Evolutionary conservation across 2,329 filamentous ascomycete genomes (phyloP).

Genomic region (Onygena corvina): DNA sequence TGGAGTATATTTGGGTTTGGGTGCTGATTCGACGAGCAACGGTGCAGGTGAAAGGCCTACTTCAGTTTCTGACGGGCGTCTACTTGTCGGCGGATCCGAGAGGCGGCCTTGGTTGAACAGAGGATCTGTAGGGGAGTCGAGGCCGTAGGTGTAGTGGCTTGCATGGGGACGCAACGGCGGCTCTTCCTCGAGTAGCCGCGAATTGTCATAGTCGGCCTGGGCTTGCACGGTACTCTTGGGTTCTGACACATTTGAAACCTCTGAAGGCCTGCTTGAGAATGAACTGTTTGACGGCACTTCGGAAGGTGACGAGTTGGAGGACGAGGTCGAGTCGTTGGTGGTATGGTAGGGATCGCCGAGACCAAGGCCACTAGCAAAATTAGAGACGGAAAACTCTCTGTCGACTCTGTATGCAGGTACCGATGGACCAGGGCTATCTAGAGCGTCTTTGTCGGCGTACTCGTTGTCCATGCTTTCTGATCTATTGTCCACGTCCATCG

Average conservation of each 20-base stretch:
- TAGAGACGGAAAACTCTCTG: conserved; percentile 27
- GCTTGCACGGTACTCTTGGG: conserved; percentile 23
- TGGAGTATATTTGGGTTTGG: conserved; percentile 7
- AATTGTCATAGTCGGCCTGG: not conserved
- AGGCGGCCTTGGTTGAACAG: conserved; percentile 32
- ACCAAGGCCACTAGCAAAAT: conserved; percentile 30
- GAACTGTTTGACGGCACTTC: conserved; percentile 51
- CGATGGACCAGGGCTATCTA: conserved; percentile 6
- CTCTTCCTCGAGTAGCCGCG: not conserved
- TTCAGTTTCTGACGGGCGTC: not conserved
- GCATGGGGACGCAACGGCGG: conserved; percentile 1
- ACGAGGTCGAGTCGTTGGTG: conserved; percentile 52
- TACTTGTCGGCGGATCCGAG: conserved; percentile 18
- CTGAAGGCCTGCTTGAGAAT: conserved; percentile 45
- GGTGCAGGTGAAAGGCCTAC: not conserved
- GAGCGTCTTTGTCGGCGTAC: not conserved
- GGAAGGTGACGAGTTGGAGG: conserved; percentile 50
- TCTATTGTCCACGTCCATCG: not conserved
- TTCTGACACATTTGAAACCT: conserved; percentile 21
- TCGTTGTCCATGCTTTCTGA: not conserved
- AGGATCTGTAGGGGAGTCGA: conserved; percentile 40
- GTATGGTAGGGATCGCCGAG: conserved; percentile 53
- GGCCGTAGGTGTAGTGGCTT: conserved; percentile 17
- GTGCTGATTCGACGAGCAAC: not conserved
- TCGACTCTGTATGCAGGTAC: conserved; percentile 15